These are phyloP conservation scores for Gymnopilus junonius DNA, from an alignment of 768 basidiomycete species.

Conservation along the genomic window DNA sequence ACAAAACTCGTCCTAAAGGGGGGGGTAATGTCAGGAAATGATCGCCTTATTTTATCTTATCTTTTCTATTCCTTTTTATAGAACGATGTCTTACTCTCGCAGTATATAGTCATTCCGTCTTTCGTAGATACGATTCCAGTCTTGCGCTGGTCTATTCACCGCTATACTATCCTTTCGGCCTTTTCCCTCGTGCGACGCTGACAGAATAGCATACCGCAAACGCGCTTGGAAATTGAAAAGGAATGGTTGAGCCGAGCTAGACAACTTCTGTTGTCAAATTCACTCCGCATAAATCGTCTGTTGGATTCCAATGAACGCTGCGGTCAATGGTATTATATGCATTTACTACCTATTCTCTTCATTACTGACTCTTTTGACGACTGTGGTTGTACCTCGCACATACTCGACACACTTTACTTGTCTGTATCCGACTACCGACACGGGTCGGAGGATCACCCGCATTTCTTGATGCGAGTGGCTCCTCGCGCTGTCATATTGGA, in stretches of 20 bases:
- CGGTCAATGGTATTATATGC: background rate
- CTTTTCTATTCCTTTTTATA: too few relatives aligned
- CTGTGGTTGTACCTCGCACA: background rate
- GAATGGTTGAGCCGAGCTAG: background rate
- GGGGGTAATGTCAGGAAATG: too few relatives aligned
- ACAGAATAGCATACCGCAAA: background rate
- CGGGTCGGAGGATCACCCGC: too few relatives aligned
- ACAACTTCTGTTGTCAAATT: background rate
- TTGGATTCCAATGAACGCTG: background rate
- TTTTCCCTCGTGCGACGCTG: too few relatives aligned
- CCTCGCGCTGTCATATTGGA: background rate
- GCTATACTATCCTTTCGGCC: too few relatives aligned
- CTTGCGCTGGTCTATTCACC: too few relatives aligned
- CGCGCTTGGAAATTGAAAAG: background rate
- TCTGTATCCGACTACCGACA: background rate
- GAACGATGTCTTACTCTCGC: too few relatives aligned
- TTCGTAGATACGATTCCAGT: too few relatives aligned
- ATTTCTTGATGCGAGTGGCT: too few relatives aligned
- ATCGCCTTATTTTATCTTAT: too few relatives aligned
- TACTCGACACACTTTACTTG: background rate
- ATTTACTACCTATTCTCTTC: background rate
- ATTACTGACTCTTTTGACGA: background rate
- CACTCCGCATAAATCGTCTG: background rate
- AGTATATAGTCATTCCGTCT: too few relatives aligned
- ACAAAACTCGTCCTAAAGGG: too few relatives aligned